These are phyloP conservation scores for Amanita jacksonii DNA, from an alignment of 768 basidiomycete genomes.

Conservation along the genomic window DNA sequence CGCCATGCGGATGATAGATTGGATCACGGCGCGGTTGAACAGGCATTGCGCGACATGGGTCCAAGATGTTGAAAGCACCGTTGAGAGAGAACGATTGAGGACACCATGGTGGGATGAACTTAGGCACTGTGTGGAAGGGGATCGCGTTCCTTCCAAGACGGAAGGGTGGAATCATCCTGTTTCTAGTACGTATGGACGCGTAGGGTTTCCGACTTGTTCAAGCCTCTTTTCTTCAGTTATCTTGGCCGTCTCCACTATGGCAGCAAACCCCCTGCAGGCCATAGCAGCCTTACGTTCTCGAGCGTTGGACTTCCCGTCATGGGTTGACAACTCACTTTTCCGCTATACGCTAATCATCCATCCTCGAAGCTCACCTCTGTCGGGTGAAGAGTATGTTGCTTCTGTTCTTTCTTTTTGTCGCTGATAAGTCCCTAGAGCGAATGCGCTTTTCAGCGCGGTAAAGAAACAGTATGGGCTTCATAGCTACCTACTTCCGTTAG, in stretches of 20 bases:
- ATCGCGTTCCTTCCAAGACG: conserved; percentile 55
- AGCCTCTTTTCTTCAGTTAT: conserved; percentile 43
- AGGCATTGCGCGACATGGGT: conserved; percentile 62
- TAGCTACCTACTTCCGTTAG: conserved; percentile 57
- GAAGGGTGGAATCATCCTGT: conserved; percentile 89
- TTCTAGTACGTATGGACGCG: conserved; percentile 46
- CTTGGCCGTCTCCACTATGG: conserved; percentile 71
- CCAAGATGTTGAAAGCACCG: conserved; percentile 45
- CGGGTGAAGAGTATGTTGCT: conserved; percentile 66
- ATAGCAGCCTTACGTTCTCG: conserved; percentile 68
- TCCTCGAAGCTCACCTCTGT: conserved; percentile 55
- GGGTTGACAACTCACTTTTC: conserved; percentile 69
- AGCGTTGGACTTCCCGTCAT: conserved; percentile 57
- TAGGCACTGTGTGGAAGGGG: conserved; percentile 65
- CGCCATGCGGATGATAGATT: conserved; percentile 74
- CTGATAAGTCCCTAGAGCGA: conserved; percentile 38
- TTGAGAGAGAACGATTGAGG: conserved; percentile 29
- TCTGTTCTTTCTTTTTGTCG: conserved; percentile 4
- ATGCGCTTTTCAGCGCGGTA: conserved; percentile 74
- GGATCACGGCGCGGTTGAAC: conserved; percentile 68
- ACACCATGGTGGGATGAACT: conserved; percentile 91
- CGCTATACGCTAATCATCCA: conserved; percentile 75
- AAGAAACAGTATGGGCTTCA: conserved; percentile 83
- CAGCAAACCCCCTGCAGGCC: conserved; percentile 73
- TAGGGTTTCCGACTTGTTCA: conserved; percentile 5